phyloP scores from a whole-genome alignment of 768 basidiomycete genomes.

The Mycena filopes region DNA sequence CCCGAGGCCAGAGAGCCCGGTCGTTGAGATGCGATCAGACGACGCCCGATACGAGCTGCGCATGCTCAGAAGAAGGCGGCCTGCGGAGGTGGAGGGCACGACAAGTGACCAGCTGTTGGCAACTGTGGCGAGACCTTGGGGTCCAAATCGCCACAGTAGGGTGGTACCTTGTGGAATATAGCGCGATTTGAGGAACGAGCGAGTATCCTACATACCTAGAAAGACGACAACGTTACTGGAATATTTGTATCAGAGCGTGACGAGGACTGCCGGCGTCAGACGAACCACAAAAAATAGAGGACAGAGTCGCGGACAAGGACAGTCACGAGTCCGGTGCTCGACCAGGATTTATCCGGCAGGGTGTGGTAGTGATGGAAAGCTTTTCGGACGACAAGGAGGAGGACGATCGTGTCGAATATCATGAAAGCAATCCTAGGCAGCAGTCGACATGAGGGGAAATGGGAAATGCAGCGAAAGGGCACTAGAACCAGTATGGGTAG shows the following conservation, averaged over 20 bases:
- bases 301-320: constrained; percentile 31
- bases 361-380: constrained; percentile 30
- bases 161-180: constrained; percentile 12
- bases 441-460: background rate
- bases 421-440: constrained; percentile 29
- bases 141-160: constrained; percentile 29
- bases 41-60: constrained; percentile 15
- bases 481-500: constrained; percentile 29
- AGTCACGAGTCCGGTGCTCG: constrained; percentile 17
- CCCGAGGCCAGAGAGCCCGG: constrained; percentile 22
- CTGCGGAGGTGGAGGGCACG: constrained; percentile 29
- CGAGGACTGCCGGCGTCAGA: background rate
- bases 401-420: constrained; percentile 29
- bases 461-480: background rate
- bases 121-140: constrained; percentile 25
- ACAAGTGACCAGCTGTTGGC: constrained; percentile 34
- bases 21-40: constrained; percentile 20
- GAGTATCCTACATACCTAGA: background rate
- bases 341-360: constrained; percentile 27
- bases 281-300: constrained; percentile 29
- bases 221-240: constrained; percentile 26
- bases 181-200: no score
- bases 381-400: constrained; percentile 26
- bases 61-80: constrained; percentile 30
- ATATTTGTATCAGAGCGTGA: no score